Evolutionary conservation across 441 rosid genomes (phyloP), one percentile per base, ranked within the genome.

Genomic region (Gossypium aridum): DNA sequence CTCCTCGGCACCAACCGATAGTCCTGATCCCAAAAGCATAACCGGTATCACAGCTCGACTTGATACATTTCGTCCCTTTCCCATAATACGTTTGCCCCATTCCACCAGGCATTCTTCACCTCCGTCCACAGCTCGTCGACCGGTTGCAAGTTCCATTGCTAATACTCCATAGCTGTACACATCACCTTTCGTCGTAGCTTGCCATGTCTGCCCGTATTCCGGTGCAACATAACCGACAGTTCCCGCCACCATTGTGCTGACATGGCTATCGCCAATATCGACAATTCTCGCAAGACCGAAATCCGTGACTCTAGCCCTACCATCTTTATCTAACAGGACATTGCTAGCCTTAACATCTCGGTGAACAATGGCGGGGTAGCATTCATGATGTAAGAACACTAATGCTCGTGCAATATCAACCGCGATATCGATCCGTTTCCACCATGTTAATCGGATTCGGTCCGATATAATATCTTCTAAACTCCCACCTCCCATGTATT

Each of bases 321-420:
- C 97, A 1, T 86, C 81, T 74, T 80, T 82, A 39, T 91, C 92
- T 22, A 94, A 80, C 55, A 94, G 81, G 23, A 92, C 99, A 55
- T 94, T 94, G 81, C 97, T 92, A 0, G 99, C 93, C 85, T 94
- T 94, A 19, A 94, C 97, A 22, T 94, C 99, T 2, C 99, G 87
- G 75, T 94, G 99, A n/a, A 94, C 99, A 0, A 94, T 88, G 1
- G 97, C 78, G 53, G 91, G 96, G 81, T 86, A 88, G 76, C 99
- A 94, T 77, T 92, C 99, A 4, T 91, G 97, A 87, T 94, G 99
- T 13, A 94, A 79, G 76, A 88, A 94, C 19, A 92, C 87, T 70
- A 94, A 72, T 16, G 91, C 97, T 0, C 83, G 79, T 0, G 96
- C 96, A 49, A 92, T 88, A 47, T 94, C 96, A 0, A 84, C 86